These are phyloP conservation scores for Magnolia kwangsiensis DNA, from an alignment of 164 flowering plant species.

Conservation along the genomic window DNA sequence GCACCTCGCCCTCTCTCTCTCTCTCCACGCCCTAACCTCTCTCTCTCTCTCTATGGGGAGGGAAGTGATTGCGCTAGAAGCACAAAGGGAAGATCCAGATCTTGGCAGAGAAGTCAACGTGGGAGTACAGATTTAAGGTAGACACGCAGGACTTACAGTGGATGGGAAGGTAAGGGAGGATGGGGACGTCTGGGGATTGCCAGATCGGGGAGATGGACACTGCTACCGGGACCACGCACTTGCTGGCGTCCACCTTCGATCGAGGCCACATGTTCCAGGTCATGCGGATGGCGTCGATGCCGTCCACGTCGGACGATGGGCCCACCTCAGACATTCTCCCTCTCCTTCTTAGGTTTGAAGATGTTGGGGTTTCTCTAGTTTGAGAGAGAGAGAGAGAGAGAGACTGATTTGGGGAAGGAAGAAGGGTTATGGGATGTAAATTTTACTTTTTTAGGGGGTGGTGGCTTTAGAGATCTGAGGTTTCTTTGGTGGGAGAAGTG, in stretches of 20 bases:
- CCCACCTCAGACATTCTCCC: slow-evolving; percentile 47
- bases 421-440: no score
- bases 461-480: no score
- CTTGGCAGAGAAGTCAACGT: slow-evolving; percentile 75
- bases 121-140: slow-evolving; percentile 54
- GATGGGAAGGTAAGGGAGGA: slow-evolving; percentile 76
- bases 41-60: no score
- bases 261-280: slow-evolving; percentile 92
- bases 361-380: not conserved
- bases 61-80: slow-evolving; percentile 81
- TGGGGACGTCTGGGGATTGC: slow-evolving; percentile 53
- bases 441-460: no score
- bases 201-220: slow-evolving; percentile 79
- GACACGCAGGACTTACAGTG: slow-evolving; percentile 73
- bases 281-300: slow-evolving; percentile 87
- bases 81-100: slow-evolving; percentile 98
- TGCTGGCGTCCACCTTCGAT: slow-evolving; percentile 81
- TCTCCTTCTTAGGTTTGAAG: not conserved
- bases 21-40: no score
- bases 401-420: no score
- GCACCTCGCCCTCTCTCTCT: no score
- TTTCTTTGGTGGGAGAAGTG: no score
- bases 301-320: slow-evolving; percentile 53
- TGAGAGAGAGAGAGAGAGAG: no score
- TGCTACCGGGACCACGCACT: slow-evolving; percentile 96